Evolutionary conservation across 345 rosid species (phyloP), one percentile per base, ranked within the genome.

Genomic region (Populus deltoides): DNA sequence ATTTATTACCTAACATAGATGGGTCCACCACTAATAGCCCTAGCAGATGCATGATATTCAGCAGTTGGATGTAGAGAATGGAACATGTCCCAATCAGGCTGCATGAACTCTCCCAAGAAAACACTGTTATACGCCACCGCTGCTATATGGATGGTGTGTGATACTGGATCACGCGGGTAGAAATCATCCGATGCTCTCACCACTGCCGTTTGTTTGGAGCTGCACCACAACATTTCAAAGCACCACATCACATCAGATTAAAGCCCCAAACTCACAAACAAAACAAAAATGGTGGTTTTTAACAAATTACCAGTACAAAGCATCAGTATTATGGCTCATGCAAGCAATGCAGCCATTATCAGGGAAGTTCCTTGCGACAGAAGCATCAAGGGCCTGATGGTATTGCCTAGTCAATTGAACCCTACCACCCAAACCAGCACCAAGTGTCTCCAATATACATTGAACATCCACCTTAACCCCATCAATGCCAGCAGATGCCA

Each of bases 71-170:
- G 98, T 27, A 86, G 77, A 1, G 99, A 93, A 43, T 95, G 98
- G 78, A 95, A 95, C 99, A 95, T 95, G 75, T 95, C 99, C 99
- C 99, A 95, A 75, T 95, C 99, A 53, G 99, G 92, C 83, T 67
- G 87, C 99, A 95, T 95, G 78, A 92, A 74, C 76, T 93, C 99
- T 38, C 98, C 98, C 68, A 95, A 77, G 89, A 93, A 95, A 76
- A 95, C 90, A 24, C 97, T 92, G 78, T 95, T 95, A 72, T 90
- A 95, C 0, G 97, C 94, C 73, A 90, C 99, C 1, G 98, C 88
- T 18, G 99, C 97, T 63, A 95, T 90, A 55, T 95, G 98, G 11
- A 94, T 92, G 2, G 98, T 93, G 85, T 95, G 97, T 4, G 99
- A 95, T 53, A 88, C 88, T 0, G 98, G 99, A 84, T 95, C 99